phyloP scores from a whole-genome alignment of 2,329 filamentous ascomycete genomes.

The Raffaelea arxii region DNA sequence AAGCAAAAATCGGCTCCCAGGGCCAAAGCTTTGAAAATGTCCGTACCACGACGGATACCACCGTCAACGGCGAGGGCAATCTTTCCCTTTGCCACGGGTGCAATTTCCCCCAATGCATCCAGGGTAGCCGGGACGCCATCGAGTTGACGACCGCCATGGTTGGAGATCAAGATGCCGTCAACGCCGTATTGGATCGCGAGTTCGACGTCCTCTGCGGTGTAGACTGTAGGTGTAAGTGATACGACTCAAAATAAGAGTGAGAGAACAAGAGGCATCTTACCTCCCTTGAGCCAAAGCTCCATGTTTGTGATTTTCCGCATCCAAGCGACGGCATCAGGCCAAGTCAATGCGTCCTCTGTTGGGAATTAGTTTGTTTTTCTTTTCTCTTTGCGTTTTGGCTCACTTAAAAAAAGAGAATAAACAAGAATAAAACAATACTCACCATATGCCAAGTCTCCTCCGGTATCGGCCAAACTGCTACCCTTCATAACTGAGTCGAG shows the following conservation, averaged over 20 bases:
- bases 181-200: constrained; percentile 21
- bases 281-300: constrained; percentile 37
- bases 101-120: constrained; percentile 29
- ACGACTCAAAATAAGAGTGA: neutral
- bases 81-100: constrained; percentile 36
- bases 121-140: constrained; percentile 34
- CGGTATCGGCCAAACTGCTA: neutral
- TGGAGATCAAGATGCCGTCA: constrained; percentile 26
- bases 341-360: constrained; percentile 24
- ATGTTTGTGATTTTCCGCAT: constrained; percentile 34
- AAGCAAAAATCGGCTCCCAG: constrained; percentile 40
- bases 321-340: constrained; percentile 40
- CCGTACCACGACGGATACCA: constrained; percentile 41
- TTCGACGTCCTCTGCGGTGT: constrained; percentile 25
- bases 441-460: constrained; percentile 2
- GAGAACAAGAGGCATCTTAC: constrained; percentile 5
- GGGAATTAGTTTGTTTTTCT: neutral
- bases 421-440: neutral
- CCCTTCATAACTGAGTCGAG: neutral
- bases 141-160: constrained; percentile 36
- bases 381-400: neutral
- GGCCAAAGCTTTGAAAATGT: constrained; percentile 45
- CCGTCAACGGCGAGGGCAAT: constrained; percentile 44
- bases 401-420: neutral
- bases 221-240: constrained; percentile 11